Conservation (phyloP, 768 basidiomycete species). For the Trametes meyenii region DNA sequence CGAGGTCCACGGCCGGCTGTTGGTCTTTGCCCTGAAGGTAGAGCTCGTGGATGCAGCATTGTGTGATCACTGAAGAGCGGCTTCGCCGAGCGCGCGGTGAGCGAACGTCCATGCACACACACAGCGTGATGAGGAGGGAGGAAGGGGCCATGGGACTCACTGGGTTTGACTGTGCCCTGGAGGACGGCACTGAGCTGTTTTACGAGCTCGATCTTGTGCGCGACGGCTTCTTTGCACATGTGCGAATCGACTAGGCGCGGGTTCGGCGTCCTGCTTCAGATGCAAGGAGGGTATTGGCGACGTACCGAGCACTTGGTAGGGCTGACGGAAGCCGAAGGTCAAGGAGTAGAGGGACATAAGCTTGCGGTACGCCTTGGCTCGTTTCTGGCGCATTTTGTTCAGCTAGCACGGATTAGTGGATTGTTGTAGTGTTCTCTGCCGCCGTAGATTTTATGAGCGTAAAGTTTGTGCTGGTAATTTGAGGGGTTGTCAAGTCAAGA, state of each 20-base stretch:
- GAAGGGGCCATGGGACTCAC: conserved; percentile 54
- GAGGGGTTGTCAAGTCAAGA: background rate
- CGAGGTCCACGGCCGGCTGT: conserved; percentile 83
- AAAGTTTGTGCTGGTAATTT: too few relatives aligned
- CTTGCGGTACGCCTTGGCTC: conserved; percentile 92
- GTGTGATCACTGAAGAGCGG: conserved; percentile 88
- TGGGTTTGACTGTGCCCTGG: conserved; percentile 88
- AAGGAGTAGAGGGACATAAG: conserved; percentile 90
- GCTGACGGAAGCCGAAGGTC: conserved; percentile 89
- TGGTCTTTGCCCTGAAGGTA: conserved; percentile 78
- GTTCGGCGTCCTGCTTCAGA: conserved; percentile 14
- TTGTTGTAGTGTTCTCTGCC: background rate
- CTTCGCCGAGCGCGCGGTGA: conserved; percentile 41
- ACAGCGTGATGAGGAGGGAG: background rate
- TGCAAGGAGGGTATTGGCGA: background rate
- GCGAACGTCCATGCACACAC: background rate
- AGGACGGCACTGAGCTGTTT: conserved; percentile 78
- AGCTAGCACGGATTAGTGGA: background rate
- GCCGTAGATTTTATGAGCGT: background rate
- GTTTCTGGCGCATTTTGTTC: conserved; percentile 83
- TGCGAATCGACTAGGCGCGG: conserved; percentile 72
- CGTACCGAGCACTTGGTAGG: conserved; percentile 90
- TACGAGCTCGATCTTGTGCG: conserved; percentile 72
- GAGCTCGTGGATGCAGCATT: conserved; percentile 93
- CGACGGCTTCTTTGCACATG: conserved; percentile 70